Evolutionary conservation across 108 stramenopile species (phyloP), one percentile per base, ranked within the genome.

Genomic region (Tribonema minus): DNA sequence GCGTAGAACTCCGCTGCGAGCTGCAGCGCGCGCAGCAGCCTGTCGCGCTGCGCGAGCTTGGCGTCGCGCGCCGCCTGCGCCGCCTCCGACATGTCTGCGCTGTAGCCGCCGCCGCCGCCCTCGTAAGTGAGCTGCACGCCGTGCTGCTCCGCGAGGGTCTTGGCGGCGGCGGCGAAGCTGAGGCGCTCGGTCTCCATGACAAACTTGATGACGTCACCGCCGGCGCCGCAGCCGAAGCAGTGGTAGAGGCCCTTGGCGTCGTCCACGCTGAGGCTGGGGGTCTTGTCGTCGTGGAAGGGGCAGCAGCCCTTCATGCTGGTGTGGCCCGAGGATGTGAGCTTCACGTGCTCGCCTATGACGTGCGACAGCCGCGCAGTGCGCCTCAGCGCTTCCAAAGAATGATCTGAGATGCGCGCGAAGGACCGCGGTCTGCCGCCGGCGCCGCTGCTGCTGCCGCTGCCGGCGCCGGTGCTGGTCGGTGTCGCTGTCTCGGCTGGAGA

Each of bases 191-290:
- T 91, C 70, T 92, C 46, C 76, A 77, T 77, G 61, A 92, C 89
- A 76, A 96, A 94, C 27, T 84, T 89, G 73, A 94, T 90, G 25
- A 92, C 89, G 76, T 94, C 91, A 3, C 95, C 95, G 35, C 91
- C 90, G 9, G 92, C 93, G n/a, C 92, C 93, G 80, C 95, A 96
- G 4, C 90, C 86, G 81, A 96, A 96, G 75, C 95, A 96, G 67
- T 93, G 93, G 87, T 90, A 96, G 6, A 92, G 82, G 59, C 90
- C 90, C 40, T 90, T 80, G 2, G 82, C 81, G 27, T 88, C 86
- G 59, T 92, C 91, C 61, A 96, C 88, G 29, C 76, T 86, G 74
- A 94, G 78, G 26, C 90, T 90, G 2, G 95, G 94, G 46, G 91
- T 92, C 40, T 87, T 71, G 70, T 96, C 95, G 66, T 94, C 86